Evolutionary conservation across 129 eudicot genomes (phyloP), one percentile per base, ranked within the genome.

Genomic region (Flaveria sonorensis): DNA sequence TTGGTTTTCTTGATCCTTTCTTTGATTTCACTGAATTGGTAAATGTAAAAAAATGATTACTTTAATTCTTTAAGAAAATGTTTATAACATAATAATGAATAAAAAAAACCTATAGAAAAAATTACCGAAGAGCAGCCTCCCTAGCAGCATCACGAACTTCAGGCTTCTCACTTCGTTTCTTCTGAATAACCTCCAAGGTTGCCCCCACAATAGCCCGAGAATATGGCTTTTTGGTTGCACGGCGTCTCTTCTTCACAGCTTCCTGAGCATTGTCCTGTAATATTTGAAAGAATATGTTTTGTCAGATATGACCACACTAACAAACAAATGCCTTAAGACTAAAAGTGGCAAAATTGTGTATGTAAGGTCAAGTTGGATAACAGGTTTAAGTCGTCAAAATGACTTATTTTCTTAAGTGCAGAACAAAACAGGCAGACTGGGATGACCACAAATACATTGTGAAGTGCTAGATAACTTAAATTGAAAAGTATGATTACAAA

Each of bases 61-160:
- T 70, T 20, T 7, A 45, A 32, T 6, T 30, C 23, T n/a, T n/a
- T 5, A 36, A 40, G 51, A 21, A 51, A 30, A 7, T 43, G 21
- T 3, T 19, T 28, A 51, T n/a, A 43, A 32, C 70, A 47, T 19
- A 13, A 40, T 9, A 19, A n/a, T 47, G 63, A 56, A 10, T 20
- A 28, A 11, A 15, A 59, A 48, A 45, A 3, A 2, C 1, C 3
- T 1, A 39, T 0, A 45, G 10, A 43, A 21, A 19, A 42, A 45
- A 70, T 28, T 61, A 86, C 87, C 87, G 89, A 30, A 88, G 83
- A 69, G 92, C 89, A 15, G 92, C 92, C 69, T 88, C 92, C 74
- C 92, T 84, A 7, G 92, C 92, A 77, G 92, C 92, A 80, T 88
- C 92, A 56, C 92, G 92, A 21, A 88, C 92, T 68, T 88, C 92